Evolutionary conservation across 2,329 filamentous ascomycete species (phyloP).

Genomic region (Teratosphaeriaceae sp.): DNA sequence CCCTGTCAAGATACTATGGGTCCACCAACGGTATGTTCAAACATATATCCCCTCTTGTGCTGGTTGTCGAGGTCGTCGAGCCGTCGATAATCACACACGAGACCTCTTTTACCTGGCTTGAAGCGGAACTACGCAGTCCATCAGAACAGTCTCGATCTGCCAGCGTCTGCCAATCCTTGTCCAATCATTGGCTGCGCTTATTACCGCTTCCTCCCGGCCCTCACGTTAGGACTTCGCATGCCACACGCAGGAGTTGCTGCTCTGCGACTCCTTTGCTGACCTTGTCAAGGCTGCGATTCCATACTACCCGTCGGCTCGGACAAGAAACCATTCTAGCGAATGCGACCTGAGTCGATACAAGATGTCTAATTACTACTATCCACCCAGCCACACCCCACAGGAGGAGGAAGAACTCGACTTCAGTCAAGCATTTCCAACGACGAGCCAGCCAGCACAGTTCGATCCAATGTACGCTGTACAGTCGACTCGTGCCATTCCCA

Average conservation of each 20-base stretch:
- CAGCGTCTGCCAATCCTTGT: background rate
- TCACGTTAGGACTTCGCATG: background rate
- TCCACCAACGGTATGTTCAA: constrained; percentile 2
- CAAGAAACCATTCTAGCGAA: background rate
- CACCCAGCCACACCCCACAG: constrained; percentile 8
- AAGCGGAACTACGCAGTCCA: too few relatives aligned
- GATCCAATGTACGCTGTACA: constrained; percentile 7
- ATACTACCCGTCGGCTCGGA: background rate
- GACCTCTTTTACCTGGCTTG: background rate
- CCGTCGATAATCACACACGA: too few relatives aligned
- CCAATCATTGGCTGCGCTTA: background rate
- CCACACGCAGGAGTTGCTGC: background rate
- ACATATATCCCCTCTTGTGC: too few relatives aligned
- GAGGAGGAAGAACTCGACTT: constrained; percentile 13
- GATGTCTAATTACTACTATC: constrained; percentile 18
- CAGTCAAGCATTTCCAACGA: constrained; percentile 6
- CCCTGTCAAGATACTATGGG: background rate
- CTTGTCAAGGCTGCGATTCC: background rate
- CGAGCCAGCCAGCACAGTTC: constrained; percentile 5
- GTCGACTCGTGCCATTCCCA: constrained; percentile 1
- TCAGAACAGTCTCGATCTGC: background rate
- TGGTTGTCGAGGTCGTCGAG: too few relatives aligned
- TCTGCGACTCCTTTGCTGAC: background rate
- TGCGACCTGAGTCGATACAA: background rate
- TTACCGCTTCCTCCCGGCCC: background rate